Evolutionary conservation across 768 basidiomycete species (phyloP), one percentile per base, ranked within the genome.

Genomic region (Cystofilobasidium capitatum): DNA sequence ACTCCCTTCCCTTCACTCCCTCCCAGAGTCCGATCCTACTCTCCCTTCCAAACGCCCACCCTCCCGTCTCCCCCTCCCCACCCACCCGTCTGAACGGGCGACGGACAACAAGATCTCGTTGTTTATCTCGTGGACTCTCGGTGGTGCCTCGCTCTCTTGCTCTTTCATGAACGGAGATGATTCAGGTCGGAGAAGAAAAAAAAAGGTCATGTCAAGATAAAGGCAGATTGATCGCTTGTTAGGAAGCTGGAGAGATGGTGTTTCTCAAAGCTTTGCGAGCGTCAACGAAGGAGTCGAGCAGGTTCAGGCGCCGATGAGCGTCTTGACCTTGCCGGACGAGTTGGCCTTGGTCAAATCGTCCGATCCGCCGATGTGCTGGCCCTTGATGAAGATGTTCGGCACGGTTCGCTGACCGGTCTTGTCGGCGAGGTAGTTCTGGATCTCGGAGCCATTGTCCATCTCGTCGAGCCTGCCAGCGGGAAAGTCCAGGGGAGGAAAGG

Each of bases 381-480:
- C 49, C 45, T 87, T 82, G 73, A 90, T 81, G 78, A 88, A 91
- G 66, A 88, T 81, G 73, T 84, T 87, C 36, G 89, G 89, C 7
- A 91, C 89, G 14, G 86, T 86, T 26, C 58, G 82, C 71, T 87
- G 88, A 0, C 81, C 81, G 0, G 87, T 87, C 81, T 84, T 86
- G 71, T 81, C 64, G 2, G 14, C 26, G 5, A 91, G 80, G 72
- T 89, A 89, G 26, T 76, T 72, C 73, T 91, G 89, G 65, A 90
- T 88, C 0, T 73, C 83, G 22, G 69, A 22, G 13, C 83, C 87
- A 42, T 90, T 85, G 0, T 83, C 79, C 35, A 55, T 55, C 64
- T 70, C 62, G 62, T 73, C 71, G 49, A 72, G 64, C 58, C 72
- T 73, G 33, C 9, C 29, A 47, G 51, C 14, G 37, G 9, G 22